These are phyloP conservation scores for Candida awuae DNA, from an alignment of 805 yeast genomes.

Conservation along the genomic window DNA sequence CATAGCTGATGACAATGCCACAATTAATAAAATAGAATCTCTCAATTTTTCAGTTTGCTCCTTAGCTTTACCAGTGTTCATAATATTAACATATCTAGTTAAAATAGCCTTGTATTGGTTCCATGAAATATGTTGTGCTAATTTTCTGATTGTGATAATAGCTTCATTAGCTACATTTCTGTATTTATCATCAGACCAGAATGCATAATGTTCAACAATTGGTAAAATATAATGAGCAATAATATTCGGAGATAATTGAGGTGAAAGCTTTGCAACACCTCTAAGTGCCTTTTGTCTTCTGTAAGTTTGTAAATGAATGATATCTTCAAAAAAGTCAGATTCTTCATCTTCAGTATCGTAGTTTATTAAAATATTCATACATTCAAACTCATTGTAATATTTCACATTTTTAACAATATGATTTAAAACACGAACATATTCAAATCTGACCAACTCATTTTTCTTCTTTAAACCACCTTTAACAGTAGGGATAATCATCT, in stretches of 20 bases:
- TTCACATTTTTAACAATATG: constrained; percentile 47
- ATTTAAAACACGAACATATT: constrained; percentile 58
- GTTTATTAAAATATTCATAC: constrained; percentile 55
- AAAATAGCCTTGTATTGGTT: constrained; percentile 72
- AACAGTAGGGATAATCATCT: constrained; percentile 54
- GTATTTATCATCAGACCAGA: constrained; percentile 47
- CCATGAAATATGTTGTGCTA: constrained; percentile 60
- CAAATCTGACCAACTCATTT: constrained; percentile 58
- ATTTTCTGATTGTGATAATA: constrained; percentile 47
- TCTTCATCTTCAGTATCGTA: constrained; percentile 70
- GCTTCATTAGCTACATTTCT: constrained; percentile 63
- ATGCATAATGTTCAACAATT: constrained; percentile 72
- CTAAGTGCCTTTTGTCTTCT: constrained; percentile 80
- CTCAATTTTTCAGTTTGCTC: constrained; percentile 39
- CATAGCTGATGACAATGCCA: constrained; percentile 44
- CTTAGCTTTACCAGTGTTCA: constrained; percentile 17
- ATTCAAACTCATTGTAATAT: constrained; percentile 43
- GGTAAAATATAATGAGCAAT: constrained; percentile 81
- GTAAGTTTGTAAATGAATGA: constrained; percentile 76
- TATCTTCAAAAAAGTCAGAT: constrained; percentile 51
- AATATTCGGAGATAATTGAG: constrained; percentile 43
- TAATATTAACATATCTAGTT: constrained; percentile 47
- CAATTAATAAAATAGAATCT: constrained; percentile 51
- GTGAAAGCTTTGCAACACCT: constrained; percentile 42
- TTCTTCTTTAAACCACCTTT: constrained; percentile 58